These are phyloP conservation scores for Epichloe elymi DNA, from an alignment of 2,329 filamentous ascomycete species.

Conservation along the genomic window DNA sequence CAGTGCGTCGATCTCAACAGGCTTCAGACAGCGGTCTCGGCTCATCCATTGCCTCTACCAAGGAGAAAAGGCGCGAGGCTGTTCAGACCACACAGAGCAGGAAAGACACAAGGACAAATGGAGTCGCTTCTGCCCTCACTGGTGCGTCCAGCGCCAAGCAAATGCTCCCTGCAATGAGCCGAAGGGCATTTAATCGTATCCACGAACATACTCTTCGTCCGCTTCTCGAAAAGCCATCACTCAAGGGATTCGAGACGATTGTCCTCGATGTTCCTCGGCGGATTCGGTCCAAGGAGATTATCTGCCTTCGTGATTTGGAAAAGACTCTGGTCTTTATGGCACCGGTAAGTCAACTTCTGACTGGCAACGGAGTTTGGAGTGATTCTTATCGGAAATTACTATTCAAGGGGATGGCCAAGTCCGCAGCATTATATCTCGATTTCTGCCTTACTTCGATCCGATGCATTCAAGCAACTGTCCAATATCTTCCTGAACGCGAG, in stretches of 20 bases:
- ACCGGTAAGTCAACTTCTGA: conserved; percentile 67
- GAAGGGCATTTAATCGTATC: conserved; percentile 62
- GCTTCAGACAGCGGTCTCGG: conserved; percentile 81
- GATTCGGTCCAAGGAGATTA: conserved; percentile 74
- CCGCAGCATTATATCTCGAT: conserved; percentile 58
- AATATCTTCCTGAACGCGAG: conserved; percentile 74
- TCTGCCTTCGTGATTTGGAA: conserved; percentile 84
- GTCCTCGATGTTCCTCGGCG: conserved; percentile 65
- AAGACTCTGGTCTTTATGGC: conserved; percentile 85
- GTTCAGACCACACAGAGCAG: conserved; percentile 16
- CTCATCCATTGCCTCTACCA: conserved; percentile 58
- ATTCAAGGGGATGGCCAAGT: conserved; percentile 66
- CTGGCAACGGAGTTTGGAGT: conserved; percentile 44
- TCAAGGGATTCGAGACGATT: conserved; percentile 72
- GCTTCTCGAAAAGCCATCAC: conserved; percentile 56
- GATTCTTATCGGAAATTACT: conserved; percentile 56
- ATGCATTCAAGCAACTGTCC: conserved; percentile 80
- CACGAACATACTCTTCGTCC: conserved; percentile 67
- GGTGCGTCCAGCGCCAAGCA: conserved; percentile 33
- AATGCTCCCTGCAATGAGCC: conserved; percentile 49
- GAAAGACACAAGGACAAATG: conserved; percentile 20
- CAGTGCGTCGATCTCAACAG: conserved; percentile 46
- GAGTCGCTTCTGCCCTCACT: conserved; percentile 43
- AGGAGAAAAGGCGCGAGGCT: conserved; percentile 36
- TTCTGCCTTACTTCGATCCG: conserved; percentile 86